Conservation (phyloP, 2,329 filamentous ascomycete species). For the Diplocarpon rosae region DNA sequence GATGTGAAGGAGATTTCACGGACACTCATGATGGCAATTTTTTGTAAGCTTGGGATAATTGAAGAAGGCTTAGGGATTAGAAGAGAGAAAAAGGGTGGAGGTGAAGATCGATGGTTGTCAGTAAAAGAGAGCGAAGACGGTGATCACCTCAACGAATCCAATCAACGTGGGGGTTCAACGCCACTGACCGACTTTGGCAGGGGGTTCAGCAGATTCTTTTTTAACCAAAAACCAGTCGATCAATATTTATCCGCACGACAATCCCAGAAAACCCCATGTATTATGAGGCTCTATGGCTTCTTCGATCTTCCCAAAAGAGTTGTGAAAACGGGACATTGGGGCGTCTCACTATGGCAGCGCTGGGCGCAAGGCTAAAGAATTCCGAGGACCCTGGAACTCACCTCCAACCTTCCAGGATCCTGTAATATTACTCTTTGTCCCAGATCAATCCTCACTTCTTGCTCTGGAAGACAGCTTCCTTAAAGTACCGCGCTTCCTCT, state of each 20-base stretch:
- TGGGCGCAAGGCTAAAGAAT: no score
- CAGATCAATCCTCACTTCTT: conserved; percentile 1
- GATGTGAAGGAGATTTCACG: conserved; percentile 73
- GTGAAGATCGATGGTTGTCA: background rate
- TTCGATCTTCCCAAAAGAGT: background rate
- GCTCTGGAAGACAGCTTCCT: conserved; percentile 50
- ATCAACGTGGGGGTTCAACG: no score
- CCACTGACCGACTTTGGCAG: no score
- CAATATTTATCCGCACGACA: background rate
- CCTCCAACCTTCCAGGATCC: no score
- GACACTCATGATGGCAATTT: conserved; percentile 50
- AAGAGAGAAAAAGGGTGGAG: conserved; percentile 1
- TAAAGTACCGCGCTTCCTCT: conserved; percentile 78
- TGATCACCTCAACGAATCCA: background rate
- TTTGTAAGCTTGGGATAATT: background rate
- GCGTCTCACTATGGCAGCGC: background rate
- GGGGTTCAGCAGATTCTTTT: no score
- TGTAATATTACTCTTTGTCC: no score
- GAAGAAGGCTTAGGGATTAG: background rate
- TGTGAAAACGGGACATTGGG: background rate
- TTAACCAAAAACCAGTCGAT: no score
- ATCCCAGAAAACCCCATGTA: background rate
- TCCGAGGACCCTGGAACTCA: no score
- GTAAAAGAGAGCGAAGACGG: background rate
- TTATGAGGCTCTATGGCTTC: background rate